phyloP scores from a whole-genome alignment of 1,139 yeast genomes.

The Debaryomycetaceae sp. region DNA sequence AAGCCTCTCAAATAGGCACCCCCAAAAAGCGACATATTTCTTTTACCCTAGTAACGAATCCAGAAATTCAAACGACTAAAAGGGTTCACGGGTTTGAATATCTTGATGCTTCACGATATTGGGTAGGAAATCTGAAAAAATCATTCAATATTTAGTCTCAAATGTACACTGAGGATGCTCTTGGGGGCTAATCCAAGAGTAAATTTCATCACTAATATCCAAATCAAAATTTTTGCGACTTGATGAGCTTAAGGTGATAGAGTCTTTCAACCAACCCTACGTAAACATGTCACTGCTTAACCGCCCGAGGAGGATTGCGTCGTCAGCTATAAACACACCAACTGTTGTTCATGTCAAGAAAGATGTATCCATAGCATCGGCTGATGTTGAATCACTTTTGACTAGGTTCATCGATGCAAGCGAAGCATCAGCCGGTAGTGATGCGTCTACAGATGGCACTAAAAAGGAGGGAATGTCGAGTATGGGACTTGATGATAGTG shows the following conservation, averaged over 20 bases:
- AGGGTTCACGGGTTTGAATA: neutral
- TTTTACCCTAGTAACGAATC: neutral
- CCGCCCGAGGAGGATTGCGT: conserved; percentile 38
- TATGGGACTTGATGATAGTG: conserved; percentile 21
- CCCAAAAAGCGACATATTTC: neutral
- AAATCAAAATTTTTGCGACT: conserved; percentile 3
- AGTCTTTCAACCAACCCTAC: neutral
- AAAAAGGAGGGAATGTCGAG: conserved; percentile 5
- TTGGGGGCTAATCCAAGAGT: neutral
- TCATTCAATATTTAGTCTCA: neutral
- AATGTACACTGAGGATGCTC: neutral
- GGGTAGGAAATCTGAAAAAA: neutral
- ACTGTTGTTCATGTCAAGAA: conserved; percentile 39
- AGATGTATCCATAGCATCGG: conserved; percentile 26
- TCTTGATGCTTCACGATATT: neutral
- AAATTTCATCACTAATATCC: neutral
- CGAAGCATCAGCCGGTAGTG: conserved; percentile 20
- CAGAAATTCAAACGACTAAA: neutral
- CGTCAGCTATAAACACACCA: conserved; percentile 50
- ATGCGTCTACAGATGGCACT: neutral
- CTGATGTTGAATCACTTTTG: conserved; percentile 45
- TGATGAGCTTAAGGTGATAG: conserved; percentile 2
- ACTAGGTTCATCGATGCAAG: conserved; percentile 45
- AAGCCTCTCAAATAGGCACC: neutral
- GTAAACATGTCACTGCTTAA: conserved; percentile 20